Percentiles rank a stretch among this genome's conserved stretches.
phyloP scores from a whole-genome alignment of 129 eudicot species.

The Lactuca saligna region DNA sequence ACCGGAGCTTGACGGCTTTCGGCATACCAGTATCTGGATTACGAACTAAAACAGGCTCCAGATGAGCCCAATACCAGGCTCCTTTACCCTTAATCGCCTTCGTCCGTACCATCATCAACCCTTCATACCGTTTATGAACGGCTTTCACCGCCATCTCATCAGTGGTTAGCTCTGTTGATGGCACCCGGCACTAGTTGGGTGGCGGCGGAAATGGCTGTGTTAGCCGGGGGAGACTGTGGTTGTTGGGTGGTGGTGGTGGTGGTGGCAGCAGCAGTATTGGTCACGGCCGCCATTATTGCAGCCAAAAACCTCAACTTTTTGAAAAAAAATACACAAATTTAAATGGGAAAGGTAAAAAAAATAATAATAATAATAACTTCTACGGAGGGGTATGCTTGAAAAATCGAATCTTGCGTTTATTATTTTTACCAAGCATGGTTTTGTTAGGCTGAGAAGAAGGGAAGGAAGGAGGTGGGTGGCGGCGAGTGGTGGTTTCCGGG shows the following conservation, averaged over 20 bases:
- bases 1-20: constrained; percentile 87
- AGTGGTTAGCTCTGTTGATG: constrained; percentile 18
- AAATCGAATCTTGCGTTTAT: constrained; percentile 18
- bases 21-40: constrained; percentile 66
- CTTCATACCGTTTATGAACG: constrained; percentile 76
- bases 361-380: not conserved
- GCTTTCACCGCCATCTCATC: constrained; percentile 69
- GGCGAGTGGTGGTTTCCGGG: constrained; percentile 38
- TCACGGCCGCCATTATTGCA: constrained; percentile 48
- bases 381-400: constrained; percentile 23
- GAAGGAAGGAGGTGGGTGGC: constrained; percentile 12
- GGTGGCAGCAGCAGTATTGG: constrained; percentile 15
- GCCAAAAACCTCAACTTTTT: constrained; percentile 5
- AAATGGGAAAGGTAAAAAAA: not conserved
- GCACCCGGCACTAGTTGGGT: constrained; percentile 16
- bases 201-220: constrained; percentile 27
- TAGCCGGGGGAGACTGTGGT: constrained; percentile 15
- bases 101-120: constrained; percentile 74
- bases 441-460: constrained; percentile 12
- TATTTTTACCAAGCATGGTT: constrained; percentile 2
- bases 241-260: constrained; percentile 30
- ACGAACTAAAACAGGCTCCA: constrained; percentile 75
- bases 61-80: constrained; percentile 98
- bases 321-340: not conserved
- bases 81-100: constrained; percentile 96